These are phyloP conservation scores for Lolium perenne DNA, from an alignment of 176 grass and related monocot species.

Conservation along the genomic window DNA sequence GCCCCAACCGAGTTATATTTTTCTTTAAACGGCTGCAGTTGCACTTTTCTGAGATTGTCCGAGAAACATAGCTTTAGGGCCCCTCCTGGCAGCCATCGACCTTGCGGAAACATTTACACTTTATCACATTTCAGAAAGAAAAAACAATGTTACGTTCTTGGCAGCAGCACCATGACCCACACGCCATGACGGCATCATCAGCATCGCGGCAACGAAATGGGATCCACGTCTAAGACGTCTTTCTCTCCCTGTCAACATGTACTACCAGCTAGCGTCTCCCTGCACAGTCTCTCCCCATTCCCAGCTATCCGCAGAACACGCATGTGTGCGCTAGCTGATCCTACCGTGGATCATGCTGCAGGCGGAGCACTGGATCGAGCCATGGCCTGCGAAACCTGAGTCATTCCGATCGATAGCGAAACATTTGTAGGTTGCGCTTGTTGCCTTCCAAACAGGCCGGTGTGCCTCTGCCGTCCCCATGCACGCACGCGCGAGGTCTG, in stretches of 20 bases:
- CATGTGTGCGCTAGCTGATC: not conserved
- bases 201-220: not conserved
- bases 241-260: not conserved
- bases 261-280: too few relatives aligned
- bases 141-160: too few relatives aligned
- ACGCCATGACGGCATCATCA: not conserved
- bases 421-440: constrained; percentile 48
- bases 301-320: not conserved
- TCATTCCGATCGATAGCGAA: constrained; percentile 46
- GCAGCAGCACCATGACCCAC: too few relatives aligned
- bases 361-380: not conserved
- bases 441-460: constrained; percentile 20
- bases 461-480: not conserved
- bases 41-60: too few relatives aligned
- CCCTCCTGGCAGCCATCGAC: too few relatives aligned
- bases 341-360: not conserved
- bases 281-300: not conserved
- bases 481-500: not conserved
- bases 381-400: not conserved
- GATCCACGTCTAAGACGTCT: not conserved
- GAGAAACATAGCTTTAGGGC: too few relatives aligned
- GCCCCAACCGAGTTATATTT: too few relatives aligned
- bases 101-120: too few relatives aligned
- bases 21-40: too few relatives aligned
- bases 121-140: too few relatives aligned